Conservation (phyloP, 2,329 filamentous ascomycete genomes). For the Lachnellula occidentalis region DNA sequence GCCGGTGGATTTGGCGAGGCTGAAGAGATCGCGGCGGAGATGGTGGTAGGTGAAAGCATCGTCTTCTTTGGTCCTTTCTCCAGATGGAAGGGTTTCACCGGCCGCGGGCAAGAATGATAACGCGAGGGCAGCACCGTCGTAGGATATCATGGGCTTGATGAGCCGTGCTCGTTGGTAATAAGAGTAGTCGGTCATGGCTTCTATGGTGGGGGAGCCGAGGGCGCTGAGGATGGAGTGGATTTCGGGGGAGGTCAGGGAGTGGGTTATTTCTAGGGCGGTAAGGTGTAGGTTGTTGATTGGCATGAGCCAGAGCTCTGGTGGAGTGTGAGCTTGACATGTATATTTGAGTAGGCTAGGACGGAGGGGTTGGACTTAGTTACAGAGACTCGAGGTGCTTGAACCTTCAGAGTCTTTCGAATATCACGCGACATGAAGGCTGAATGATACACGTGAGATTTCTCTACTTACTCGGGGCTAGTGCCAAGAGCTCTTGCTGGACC, state of each 20-base stretch:
- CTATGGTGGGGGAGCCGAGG: conserved; percentile 48
- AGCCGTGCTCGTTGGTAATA: conserved; percentile 64
- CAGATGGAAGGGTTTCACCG: conserved; percentile 45
- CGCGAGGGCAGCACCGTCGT: conserved; percentile 79
- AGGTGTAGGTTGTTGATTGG: conserved; percentile 73
- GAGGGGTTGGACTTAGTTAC: too few relatives aligned
- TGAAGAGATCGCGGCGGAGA: conserved; percentile 72
- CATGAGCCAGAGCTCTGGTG: conserved; percentile 77
- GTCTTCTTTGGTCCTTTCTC: conserved; percentile 35
- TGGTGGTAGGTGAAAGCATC: conserved; percentile 86
- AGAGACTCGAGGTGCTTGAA: not conserved
- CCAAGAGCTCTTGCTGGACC: conserved; percentile 61
- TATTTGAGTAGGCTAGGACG: not conserved
- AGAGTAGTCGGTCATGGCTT: conserved; percentile 60
- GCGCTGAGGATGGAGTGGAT: conserved; percentile 57
- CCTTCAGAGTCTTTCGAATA: not conserved
- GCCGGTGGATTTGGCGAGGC: conserved; percentile 53
- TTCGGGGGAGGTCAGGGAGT: conserved; percentile 65
- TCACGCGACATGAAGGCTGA: not conserved
- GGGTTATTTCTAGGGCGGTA: conserved; percentile 79
- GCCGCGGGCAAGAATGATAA: conserved; percentile 80
- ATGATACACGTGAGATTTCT: not conserved
- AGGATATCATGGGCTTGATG: conserved; percentile 76
- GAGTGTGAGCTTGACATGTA: conserved; percentile 5
- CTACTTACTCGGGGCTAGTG: conserved; percentile 63